A percentile compares a stretch with the other conserved stretches of the same genome.
Conservation (phyloP, 2,329 filamentous ascomycete genomes). For the Aspergillus viridinutans region DNA sequence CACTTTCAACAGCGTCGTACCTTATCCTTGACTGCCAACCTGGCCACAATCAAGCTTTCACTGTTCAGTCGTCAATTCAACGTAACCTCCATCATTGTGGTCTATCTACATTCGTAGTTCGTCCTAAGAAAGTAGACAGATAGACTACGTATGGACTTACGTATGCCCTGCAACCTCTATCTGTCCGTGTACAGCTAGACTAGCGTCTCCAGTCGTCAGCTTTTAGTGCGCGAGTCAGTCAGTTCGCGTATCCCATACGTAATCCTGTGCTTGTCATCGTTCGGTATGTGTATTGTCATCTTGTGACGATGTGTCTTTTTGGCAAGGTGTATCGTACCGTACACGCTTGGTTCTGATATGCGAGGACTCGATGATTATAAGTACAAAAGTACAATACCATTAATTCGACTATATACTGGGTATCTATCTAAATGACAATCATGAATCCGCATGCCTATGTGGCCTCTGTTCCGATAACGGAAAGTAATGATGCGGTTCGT, state of each 20-base stretch:
- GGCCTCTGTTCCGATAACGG: slow-evolving; percentile 21
- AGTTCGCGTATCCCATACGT: not conserved
- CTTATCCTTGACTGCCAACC: too few relatives aligned
- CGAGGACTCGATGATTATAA: too few relatives aligned
- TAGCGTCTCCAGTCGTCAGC: too few relatives aligned
- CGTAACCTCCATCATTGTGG: not conserved
- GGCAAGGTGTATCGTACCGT: not conserved
- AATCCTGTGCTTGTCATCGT: not conserved
- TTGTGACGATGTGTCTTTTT: not conserved
- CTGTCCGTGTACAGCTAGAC: not conserved
- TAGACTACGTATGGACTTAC: not conserved
- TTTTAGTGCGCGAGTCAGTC: not conserved
- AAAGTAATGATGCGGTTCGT: slow-evolving; percentile 20
- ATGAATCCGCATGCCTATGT: not conserved
- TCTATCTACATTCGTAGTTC: not conserved
- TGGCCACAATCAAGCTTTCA: not conserved
- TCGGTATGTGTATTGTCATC: slow-evolving; percentile 1
- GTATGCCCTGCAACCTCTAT: not conserved
- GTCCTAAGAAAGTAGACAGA: not conserved
- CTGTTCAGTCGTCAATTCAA: not conserved
- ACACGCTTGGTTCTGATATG: not conserved
- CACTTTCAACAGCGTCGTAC: not conserved
- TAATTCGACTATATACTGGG: slow-evolving; percentile 5
- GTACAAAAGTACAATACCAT: not conserved
- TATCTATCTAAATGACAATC: not conserved